phyloP scores from a whole-genome alignment of 1,139 yeast genomes.

The Groenewaldozyma sp. region DNA sequence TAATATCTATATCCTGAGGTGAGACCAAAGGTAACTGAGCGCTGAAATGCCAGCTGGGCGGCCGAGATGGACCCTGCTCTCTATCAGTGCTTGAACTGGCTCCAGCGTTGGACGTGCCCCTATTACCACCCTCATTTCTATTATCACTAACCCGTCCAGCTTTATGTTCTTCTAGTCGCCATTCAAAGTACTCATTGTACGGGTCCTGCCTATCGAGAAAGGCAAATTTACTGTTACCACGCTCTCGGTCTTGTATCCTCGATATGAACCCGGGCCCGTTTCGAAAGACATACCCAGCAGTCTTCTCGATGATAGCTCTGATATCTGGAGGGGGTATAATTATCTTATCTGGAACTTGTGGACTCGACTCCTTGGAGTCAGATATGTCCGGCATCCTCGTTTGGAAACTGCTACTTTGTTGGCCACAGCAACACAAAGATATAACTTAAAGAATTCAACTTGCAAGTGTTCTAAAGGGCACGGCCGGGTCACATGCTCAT shows the following conservation, averaged over 20 bases:
- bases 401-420: too few relatives aligned
- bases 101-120: slow-evolving; percentile 6
- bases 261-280: slow-evolving; percentile 57
- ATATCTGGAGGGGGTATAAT: slow-evolving; percentile 50
- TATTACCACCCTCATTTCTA: slow-evolving; percentile 11
- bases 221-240: slow-evolving; percentile 46
- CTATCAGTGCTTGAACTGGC: slow-evolving; percentile 6
- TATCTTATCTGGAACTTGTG: not conserved
- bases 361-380: not conserved
- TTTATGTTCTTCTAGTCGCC: slow-evolving; percentile 28
- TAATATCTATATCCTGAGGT: slow-evolving; percentile 53
- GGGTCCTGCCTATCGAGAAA: slow-evolving; percentile 50
- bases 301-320: slow-evolving; percentile 51
- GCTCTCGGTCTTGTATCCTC: slow-evolving; percentile 42
- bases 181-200: slow-evolving; percentile 48
- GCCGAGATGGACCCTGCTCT: slow-evolving; percentile 24
- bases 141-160: too few relatives aligned
- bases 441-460: too few relatives aligned
- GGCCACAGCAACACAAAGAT: too few relatives aligned
- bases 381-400: too few relatives aligned
- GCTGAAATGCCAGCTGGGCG: slow-evolving; percentile 39
- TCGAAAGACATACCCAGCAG: slow-evolving; percentile 59
- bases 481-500: too few relatives aligned
- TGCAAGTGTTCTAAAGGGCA: too few relatives aligned
- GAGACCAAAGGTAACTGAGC: slow-evolving; percentile 49